Evolutionary conservation across 495 filamentous ascomycete species (phyloP), one percentile per base, ranked within the genome.

Genomic region (Annulohypoxylon stygium): DNA sequence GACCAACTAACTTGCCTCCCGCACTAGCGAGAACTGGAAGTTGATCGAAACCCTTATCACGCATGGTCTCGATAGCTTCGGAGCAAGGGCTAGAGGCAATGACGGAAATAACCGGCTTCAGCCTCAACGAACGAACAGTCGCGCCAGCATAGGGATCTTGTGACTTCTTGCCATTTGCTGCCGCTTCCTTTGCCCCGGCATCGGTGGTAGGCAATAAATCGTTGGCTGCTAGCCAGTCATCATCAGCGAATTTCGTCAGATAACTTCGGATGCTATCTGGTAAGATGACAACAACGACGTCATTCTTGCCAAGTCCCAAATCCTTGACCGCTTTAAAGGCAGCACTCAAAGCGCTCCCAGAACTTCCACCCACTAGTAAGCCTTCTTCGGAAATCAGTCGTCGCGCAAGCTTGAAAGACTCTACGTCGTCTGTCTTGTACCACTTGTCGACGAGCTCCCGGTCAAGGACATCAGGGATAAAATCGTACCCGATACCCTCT

Each of bases 401-500:
- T 20, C 96, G 89, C 9, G 96, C 93, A 78, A 93, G 95, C 65
- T 89, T 84, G 81, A 99, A 99, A 20, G 93, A 94, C 76, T 97
- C 94, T 66, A 88, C 89, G 72, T 99, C 96, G 43, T 93, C 93
- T 2, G 96, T 98, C 86, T 99, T 99, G 81, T 97, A 97, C 96
- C 96, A 99, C 73, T 91, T 90, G 78, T 97, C 91, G n/a, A 99
- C 92, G 23, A 86, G 78, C 8, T 90, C 78, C 69, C 90, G 93
- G 74, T 97, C 91, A 25, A 99, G 87, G 0, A 99, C 96, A 41
- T 97, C 92, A 4, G 96, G 96, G 61, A 98, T 92, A 77, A 99
- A 99, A 78, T 99, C 96, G 78, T 99, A 99, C 23, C 96, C 96
- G 76, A 99, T 98, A 20, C 96, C 96, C 83, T 99, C 96, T 0